Base-by-base conservation (phyloP, 257 asterid species). In the Gynochthodes officinalis region DNA sequence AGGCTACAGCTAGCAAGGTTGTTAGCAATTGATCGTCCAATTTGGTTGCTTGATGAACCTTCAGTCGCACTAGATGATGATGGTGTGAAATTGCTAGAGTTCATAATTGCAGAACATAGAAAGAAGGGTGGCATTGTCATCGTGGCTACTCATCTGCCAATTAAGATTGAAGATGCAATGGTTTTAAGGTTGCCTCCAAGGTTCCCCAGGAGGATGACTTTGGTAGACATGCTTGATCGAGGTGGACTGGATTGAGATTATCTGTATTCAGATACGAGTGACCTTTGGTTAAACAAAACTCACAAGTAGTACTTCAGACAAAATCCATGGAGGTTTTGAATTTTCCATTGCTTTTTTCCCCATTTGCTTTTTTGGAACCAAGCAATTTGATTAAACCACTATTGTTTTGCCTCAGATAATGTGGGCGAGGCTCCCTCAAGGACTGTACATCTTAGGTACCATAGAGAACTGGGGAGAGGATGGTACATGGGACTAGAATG, bases 11-110 rank as follows among this genome's bases (percentile, higher is more conserved):
- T 92, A 6, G 97, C 96, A 0, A 83, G 98, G 80, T 52, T 92
- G 25, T 76, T 90, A 81, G 97, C 98, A 5, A 87, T 92, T 21
- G 98, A 90, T 75, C 81, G 96, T 61, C 97, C 91, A 0, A 92
- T 90, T 74, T 92, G 98, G 98, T 75, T 90, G 84, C 92, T 92
- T 2, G 98, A 92, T 72, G 98, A 90, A 78, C 98, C 97, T 59
- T 88, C 97, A 0, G 98, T 92, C 44, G 97, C 98, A 12, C 69
- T 90, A 80, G 98, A 92, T 49, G 85, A 61, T 4, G 98, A 92
- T 7, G 98, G 98, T 44, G 87, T 89, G 77, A 82, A 82, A 71
- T 35, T 92, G 54, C 88, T 92, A 0, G 97, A 88, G 75, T 80
- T 78, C 50, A 86, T 90, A 4, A 87, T 90, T 65, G 82, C 85